These are phyloP conservation scores for Chiua virens DNA, from an alignment of 768 basidiomycete genomes.

Conservation along the genomic window DNA sequence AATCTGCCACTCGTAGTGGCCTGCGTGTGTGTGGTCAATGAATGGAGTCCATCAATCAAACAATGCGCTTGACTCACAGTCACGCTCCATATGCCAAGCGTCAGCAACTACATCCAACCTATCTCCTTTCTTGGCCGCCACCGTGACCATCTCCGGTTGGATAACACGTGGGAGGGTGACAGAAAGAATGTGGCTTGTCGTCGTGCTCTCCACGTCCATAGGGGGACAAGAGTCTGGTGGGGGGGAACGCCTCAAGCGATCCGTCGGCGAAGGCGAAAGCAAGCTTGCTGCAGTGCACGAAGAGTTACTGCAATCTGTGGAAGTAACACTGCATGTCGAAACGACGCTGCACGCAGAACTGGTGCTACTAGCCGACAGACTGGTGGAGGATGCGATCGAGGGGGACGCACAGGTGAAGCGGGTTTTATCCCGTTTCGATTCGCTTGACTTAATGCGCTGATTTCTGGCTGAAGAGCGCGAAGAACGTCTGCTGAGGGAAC, in stretches of 20 bases:
- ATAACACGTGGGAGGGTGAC: conserved; percentile 49
- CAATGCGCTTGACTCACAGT: conserved; percentile 45
- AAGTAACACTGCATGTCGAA: conserved; percentile 21
- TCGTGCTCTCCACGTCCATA: conserved; percentile 45
- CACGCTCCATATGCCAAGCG: conserved; percentile 59
- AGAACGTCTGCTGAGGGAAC: conserved; percentile 28
- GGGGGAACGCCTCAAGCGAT: conserved; percentile 32
- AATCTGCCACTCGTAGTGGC: conserved; percentile 64
- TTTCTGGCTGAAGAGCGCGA: conserved; percentile 31
- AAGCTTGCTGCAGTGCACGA: conserved; percentile 16
- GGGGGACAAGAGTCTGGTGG: conserved; percentile 39
- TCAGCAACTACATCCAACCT: conserved; percentile 58
- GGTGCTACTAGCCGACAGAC: conserved; percentile 22
- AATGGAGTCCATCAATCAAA: neutral
- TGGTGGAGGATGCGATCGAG: conserved; percentile 23
- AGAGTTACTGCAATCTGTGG: conserved; percentile 12
- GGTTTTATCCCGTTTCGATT: conserved; percentile 29
- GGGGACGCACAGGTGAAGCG: conserved; percentile 30
- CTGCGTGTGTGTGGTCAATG: conserved; percentile 29
- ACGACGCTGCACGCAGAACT: conserved; percentile 27
- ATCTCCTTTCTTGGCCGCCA: conserved; percentile 59
- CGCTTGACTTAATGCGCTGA: conserved; percentile 23
- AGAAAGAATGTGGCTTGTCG: conserved; percentile 42
- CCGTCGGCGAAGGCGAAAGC: conserved; percentile 28
- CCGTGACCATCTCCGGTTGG: conserved; percentile 63